These are phyloP conservation scores for Apiospora koreana DNA, from an alignment of 2,329 filamentous ascomycete species.

Conservation along the genomic window DNA sequence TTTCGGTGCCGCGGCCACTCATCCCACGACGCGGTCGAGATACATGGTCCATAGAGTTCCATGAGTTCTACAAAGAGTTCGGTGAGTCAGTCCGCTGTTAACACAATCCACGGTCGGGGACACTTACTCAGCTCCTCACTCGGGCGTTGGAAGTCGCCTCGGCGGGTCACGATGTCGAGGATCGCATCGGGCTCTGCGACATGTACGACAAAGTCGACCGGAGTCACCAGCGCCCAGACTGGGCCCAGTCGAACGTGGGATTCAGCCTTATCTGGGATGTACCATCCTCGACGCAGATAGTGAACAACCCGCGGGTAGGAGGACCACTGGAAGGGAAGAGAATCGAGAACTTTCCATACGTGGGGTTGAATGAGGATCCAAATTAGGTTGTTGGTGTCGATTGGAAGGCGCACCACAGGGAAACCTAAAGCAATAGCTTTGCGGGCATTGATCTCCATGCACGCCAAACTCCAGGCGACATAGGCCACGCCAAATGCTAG, in stretches of 20 bases:
- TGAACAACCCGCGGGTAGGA: constrained; percentile 26
- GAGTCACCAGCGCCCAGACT: constrained; percentile 27
- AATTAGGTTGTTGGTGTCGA: constrained; percentile 18
- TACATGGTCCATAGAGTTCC: constrained; percentile 27
- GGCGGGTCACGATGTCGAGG: not conserved
- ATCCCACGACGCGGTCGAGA: constrained; percentile 29
- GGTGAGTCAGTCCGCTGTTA: no score
- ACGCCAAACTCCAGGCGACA: not conserved
- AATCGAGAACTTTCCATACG: constrained; percentile 24
- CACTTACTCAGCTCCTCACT: constrained; percentile 14
- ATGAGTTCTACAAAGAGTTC: not conserved
- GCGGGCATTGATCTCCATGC: constrained; percentile 4
- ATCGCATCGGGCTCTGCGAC: not conserved
- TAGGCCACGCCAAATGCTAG: not conserved
- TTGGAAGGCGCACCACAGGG: constrained; percentile 23
- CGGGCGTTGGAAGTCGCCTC: not conserved
- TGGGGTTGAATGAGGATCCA: constrained; percentile 26
- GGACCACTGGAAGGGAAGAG: constrained; percentile 20
- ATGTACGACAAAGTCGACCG: constrained; percentile 17
- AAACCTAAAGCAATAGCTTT: constrained; percentile 23
- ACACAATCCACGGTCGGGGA: no score
- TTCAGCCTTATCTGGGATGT: constrained; percentile 19
- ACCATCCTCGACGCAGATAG: constrained; percentile 27
- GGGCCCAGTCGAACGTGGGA: constrained; percentile 21
- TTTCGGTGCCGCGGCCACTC: constrained; percentile 34